Evolutionary conservation across 73 alveolate species (phyloP).

Genomic region (Blepharisma japonicum): DNA sequence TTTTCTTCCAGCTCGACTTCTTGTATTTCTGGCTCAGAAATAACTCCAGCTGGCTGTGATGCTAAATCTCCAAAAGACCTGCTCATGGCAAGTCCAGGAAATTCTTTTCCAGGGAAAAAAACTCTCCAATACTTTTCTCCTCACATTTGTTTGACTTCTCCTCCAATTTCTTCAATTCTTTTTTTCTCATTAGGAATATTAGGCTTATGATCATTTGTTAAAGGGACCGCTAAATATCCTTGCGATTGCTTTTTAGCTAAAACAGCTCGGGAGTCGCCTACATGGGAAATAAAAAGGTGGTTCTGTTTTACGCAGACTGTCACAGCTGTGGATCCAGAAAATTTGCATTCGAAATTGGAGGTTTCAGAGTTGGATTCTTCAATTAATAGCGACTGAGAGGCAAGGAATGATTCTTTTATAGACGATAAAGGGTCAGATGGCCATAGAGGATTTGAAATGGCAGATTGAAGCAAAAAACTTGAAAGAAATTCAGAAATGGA

Average conservation of each 20-base stretch:
- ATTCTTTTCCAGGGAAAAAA: background rate
- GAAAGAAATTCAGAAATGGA: conserved; percentile 31
- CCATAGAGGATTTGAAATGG: too few relatives aligned
- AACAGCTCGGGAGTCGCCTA: conserved; percentile 36
- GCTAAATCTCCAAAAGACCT: conserved; percentile 30
- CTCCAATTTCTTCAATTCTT: background rate
- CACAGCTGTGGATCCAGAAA: conserved; percentile 31
- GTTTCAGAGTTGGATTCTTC: background rate
- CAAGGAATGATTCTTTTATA: too few relatives aligned
- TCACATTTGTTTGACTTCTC: background rate
- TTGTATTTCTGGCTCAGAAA: conserved; percentile 36
- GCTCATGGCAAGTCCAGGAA: conserved; percentile 35
- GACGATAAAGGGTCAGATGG: too few relatives aligned
- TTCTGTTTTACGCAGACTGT: background rate
- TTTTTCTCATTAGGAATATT: background rate
- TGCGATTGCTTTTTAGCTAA: background rate
- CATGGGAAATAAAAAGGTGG: conserved; percentile 28
- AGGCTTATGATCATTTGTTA: conserved; percentile 32
- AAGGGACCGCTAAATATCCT: background rate
- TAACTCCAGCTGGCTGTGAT: conserved; percentile 17
- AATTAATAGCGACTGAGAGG: too few relatives aligned
- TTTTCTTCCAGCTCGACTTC: conserved; percentile 50
- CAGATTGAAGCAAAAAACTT: too few relatives aligned
- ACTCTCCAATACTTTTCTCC: background rate
- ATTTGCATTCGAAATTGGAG: background rate